Conservation (phyloP, 371 early-diverging fungal species). For the Mucor piriformis region DNA sequence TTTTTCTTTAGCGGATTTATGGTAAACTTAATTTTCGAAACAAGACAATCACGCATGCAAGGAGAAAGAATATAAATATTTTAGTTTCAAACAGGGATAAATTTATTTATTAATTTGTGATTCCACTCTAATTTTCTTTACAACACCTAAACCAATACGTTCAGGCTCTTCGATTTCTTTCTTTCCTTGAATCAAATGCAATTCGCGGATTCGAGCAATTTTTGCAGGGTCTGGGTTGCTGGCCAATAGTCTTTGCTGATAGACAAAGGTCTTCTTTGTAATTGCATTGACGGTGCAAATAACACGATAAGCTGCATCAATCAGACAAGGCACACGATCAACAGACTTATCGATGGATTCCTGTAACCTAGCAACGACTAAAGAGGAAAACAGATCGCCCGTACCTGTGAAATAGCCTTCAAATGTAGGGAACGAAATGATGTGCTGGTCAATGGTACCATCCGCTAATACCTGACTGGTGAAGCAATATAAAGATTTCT, state of each 20-base stretch:
- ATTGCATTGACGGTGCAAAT: constrained; percentile 73
- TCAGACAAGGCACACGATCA: too few species aligned
- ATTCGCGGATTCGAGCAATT: constrained; percentile 60
- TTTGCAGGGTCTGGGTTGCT: constrained; percentile 37
- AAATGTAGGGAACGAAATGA: constrained; percentile 79
- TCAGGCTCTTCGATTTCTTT: too few species aligned
- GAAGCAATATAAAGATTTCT: constrained; percentile 41
- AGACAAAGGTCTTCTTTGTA: too few species aligned
- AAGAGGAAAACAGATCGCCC: constrained; percentile 86
- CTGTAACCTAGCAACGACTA: constrained; percentile 66
- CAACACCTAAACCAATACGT: constrained; percentile 14
- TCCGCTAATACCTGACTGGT: constrained; percentile 30
- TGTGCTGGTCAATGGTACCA: constrained; percentile 26
- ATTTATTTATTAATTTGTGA: too few species aligned
- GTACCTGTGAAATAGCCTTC: constrained; percentile 87
- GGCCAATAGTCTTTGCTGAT: constrained; percentile 41
- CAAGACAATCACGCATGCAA: too few species aligned
- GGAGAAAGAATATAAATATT: too few species aligned
- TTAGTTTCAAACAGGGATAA: too few species aligned
- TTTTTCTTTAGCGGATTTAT: too few species aligned
- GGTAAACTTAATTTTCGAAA: too few species aligned
- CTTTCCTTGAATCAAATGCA: constrained; percentile 70
- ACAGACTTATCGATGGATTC: constrained; percentile 21
- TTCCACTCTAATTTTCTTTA: constrained; percentile 7
- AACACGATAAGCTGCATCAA: constrained; percentile 58